phyloP scores from a whole-genome alignment of 257 asterid species.

The Ligustrum vulgare region DNA sequence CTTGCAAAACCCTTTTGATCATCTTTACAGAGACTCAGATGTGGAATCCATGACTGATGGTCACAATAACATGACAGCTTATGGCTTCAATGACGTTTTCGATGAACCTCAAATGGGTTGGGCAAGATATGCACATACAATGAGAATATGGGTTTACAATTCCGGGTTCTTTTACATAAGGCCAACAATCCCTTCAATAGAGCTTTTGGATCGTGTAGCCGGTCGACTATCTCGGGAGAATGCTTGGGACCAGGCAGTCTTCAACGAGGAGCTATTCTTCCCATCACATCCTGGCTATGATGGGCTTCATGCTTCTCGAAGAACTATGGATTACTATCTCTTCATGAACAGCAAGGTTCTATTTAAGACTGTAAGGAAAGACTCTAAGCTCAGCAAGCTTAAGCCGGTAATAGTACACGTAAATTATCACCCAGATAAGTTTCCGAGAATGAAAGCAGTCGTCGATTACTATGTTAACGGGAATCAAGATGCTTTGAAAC shows the following conservation, averaged over 20 bases:
- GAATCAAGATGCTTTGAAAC: slow-evolving; percentile 49
- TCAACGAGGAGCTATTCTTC: slow-evolving; percentile 63
- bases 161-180: slow-evolving; percentile 73
- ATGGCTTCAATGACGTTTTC: slow-evolving; percentile 53
- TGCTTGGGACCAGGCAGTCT: slow-evolving; percentile 73
- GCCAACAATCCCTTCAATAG: slow-evolving; percentile 71
- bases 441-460: slow-evolving; percentile 57
- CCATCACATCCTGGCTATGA: slow-evolving; percentile 72
- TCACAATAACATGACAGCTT: slow-evolving; percentile 59
- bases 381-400: slow-evolving; percentile 34
- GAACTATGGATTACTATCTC: slow-evolving; percentile 61
- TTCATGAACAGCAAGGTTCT: slow-evolving; percentile 75
- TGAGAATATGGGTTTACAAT: slow-evolving; percentile 72
- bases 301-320: slow-evolving; percentile 68
- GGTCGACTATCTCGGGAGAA: slow-evolving; percentile 46
- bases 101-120: slow-evolving; percentile 76
- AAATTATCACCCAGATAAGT: slow-evolving; percentile 69
- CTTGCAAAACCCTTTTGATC: slow-evolving; percentile 59
- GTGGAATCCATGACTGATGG: slow-evolving; percentile 82
- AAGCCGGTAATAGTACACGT: slow-evolving; percentile 65
- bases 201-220: slow-evolving; percentile 72
- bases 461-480: slow-evolving; percentile 60
- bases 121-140: slow-evolving; percentile 65
- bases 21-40: slow-evolving; percentile 64
- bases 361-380: slow-evolving; percentile 53